Evolutionary conservation across 176 grass and related monocot genomes (phyloP), one percentile per base, ranked within the genome.

Genomic region (Calamus simplicifolius): DNA sequence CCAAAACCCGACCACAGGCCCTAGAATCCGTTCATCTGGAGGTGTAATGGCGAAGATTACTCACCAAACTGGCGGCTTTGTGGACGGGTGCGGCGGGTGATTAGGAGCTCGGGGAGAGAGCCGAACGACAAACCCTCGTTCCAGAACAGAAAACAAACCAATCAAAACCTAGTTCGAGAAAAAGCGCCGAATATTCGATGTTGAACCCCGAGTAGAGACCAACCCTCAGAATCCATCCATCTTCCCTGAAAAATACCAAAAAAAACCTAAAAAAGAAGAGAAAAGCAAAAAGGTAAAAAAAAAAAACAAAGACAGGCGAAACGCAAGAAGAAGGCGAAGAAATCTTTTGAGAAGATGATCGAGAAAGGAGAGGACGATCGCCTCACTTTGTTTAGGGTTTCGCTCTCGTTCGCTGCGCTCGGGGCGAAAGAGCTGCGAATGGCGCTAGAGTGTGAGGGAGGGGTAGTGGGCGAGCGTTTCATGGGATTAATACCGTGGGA

Each of bases 91-190:
- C 29, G 43, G 5, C 4, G 14, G 17, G 15, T 25, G 56, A 56
- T 58, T 48, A 12, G 25, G 48, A 50, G 31, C 29, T 71, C 56
- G 30, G 56, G 8, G n/a, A 51, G 19, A 59, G 35, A 58, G 56
- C 25, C 56, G 48, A 0, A 59, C 6, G 25, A 57, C 0, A 60
- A 71, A 29, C 68, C 68, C 56, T 59, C 51, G 17, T 71, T 59
- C 16, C 30, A 71, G 48, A 50, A 71, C 26, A 60, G 19, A 51
- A 60, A 71, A 71, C 12, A 71, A 71, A 58, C 23, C n/a, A 28
- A 51, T 51, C 16, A 12, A 71, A 71, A 51, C 25, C 48, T 56
- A 52, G 21, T 26, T 19, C 10, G 1, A 8, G 17, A 71, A 30
- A 67, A 29, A 19, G 16, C 43, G 30, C 38, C n/a, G 25, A 43